A percentile compares a stretch with the other conserved stretches of the same genome.
These are phyloP conservation scores for Globisporangium heterothallicum DNA, from an alignment of 352 stramenopile species.

Conservation along the genomic window DNA sequence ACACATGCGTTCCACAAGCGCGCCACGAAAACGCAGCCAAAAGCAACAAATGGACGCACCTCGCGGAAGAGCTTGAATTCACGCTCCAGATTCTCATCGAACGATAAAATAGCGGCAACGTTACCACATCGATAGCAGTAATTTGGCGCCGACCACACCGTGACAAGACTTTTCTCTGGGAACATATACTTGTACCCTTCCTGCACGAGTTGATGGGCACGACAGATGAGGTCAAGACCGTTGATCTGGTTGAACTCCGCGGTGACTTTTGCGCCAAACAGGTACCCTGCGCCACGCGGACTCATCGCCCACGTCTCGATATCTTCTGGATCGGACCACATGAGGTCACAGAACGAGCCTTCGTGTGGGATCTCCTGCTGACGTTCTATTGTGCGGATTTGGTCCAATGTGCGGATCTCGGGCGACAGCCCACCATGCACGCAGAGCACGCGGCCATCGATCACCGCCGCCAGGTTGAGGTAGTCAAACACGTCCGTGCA, in stretches of 20 bases:
- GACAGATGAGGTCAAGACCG: conserved; percentile 83
- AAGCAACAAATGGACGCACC: conserved; percentile 28
- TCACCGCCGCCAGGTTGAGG: conserved; percentile 92
- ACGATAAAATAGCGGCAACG: conserved; percentile 75
- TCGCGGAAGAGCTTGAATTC: conserved; percentile 88
- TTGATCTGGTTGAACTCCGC: conserved; percentile 91
- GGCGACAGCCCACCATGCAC: conserved; percentile 95
- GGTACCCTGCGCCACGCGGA: conserved; percentile 82
- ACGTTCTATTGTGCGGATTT: conserved; percentile 95
- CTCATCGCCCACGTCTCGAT: conserved; percentile 89
- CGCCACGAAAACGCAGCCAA: conserved; percentile 3
- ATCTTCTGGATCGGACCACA: conserved; percentile 97
- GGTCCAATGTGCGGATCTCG: conserved; percentile 92
- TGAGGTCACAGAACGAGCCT: conserved; percentile 96
- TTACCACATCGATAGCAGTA: conserved; percentile 87
- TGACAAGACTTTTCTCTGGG: conserved; percentile 75
- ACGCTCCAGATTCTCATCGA: conserved; percentile 80
- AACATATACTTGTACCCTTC: conserved; percentile 93
- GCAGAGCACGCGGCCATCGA: conserved; percentile 89
- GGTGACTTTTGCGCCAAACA: conserved; percentile 86
- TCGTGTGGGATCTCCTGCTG: conserved; percentile 95
- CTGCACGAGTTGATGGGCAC: conserved; percentile 86
- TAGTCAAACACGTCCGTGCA: conserved; percentile 97
- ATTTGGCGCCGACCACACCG: conserved; percentile 78
- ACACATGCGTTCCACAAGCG: not conserved